Conservation (phyloP, 2,329 filamentous ascomycete genomes). For the Fusarium armeniacum region DNA sequence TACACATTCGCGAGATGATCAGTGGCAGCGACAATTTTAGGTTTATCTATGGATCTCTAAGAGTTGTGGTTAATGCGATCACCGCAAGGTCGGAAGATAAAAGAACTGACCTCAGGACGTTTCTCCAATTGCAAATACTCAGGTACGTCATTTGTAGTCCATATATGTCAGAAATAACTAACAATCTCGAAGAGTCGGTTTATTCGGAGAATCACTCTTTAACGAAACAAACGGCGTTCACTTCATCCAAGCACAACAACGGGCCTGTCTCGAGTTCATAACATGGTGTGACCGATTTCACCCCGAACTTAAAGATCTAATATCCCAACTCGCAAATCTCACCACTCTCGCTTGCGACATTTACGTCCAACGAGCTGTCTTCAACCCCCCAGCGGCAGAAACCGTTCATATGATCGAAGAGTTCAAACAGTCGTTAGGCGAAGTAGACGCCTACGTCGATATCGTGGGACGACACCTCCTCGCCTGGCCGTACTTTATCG, state of each 20-base stretch:
- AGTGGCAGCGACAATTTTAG: constrained; percentile 45
- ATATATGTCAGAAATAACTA: rapidly evolving
- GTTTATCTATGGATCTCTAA: constrained; percentile 38
- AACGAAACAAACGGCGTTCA: constrained; percentile 41
- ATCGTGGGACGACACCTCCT: constrained; percentile 41
- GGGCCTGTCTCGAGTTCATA: constrained; percentile 44
- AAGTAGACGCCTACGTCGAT: constrained; percentile 40
- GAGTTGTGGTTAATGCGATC: constrained; percentile 37
- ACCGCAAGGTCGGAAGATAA: constrained; percentile 5
- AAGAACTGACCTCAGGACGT: constrained; percentile 35
- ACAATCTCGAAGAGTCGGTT: constrained; percentile 25
- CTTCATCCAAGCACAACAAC: constrained; percentile 41
- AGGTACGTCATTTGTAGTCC: constrained; percentile 1
- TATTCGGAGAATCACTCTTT: constrained; percentile 43
- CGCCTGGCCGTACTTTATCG: constrained; percentile 44
- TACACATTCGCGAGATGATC: constrained; percentile 45
- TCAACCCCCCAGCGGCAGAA: constrained; percentile 32
- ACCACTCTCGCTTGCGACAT: constrained; percentile 43
- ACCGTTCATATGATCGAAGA: constrained; percentile 35
- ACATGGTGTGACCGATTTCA: constrained; percentile 42
- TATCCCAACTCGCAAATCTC: constrained; percentile 35
- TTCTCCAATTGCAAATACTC: constrained; percentile 41
- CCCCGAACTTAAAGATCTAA: constrained; percentile 36
- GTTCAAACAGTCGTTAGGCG: constrained; percentile 34
- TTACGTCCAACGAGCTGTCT: constrained; percentile 42